Conservation (phyloP, 305 asterid genomes). For the Fraxinus greggii region DNA sequence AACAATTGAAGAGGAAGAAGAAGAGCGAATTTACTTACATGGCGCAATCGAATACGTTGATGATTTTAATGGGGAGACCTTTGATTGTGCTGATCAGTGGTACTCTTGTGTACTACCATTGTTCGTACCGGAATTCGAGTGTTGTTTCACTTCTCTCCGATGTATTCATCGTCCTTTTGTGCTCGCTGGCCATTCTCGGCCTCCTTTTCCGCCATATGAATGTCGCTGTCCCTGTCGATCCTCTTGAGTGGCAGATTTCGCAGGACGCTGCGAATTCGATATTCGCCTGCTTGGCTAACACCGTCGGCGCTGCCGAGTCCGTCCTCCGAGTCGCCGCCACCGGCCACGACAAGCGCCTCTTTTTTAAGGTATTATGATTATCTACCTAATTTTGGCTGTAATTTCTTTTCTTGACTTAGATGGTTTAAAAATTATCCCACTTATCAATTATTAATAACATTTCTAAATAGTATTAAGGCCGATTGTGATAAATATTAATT, state of each 20-base stretch:
- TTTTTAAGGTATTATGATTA: constrained; percentile 57
- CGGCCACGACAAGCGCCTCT: constrained; percentile 93
- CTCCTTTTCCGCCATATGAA: constrained; percentile 96
- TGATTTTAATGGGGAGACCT: constrained; percentile 38
- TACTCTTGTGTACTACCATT: constrained; percentile 86
- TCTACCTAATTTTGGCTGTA: background rate
- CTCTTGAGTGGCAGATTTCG: constrained; percentile 96
- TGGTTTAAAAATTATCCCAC: background rate
- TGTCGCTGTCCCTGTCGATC: constrained; percentile 93
- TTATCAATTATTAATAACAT: background rate
- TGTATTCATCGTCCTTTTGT: constrained; percentile 80
- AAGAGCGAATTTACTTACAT: background rate
- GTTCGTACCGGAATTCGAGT: constrained; percentile 79
- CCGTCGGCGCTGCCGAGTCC: constrained; percentile 95
- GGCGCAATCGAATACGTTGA: constrained; percentile 1
- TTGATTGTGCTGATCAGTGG: constrained; percentile 67
- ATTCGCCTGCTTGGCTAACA: constrained; percentile 89
- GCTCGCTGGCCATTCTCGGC: constrained; percentile 91
- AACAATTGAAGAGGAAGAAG: background rate
- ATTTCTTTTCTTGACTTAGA: background rate
- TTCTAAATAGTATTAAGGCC: background rate
- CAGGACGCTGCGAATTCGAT: constrained; percentile 76
- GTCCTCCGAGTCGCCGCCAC: constrained; percentile 97
- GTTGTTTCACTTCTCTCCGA: constrained; percentile 74
- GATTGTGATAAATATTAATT: background rate